phyloP scores from a whole-genome alignment of 139 green algal species.

The Picochlorum sp. region DNA sequence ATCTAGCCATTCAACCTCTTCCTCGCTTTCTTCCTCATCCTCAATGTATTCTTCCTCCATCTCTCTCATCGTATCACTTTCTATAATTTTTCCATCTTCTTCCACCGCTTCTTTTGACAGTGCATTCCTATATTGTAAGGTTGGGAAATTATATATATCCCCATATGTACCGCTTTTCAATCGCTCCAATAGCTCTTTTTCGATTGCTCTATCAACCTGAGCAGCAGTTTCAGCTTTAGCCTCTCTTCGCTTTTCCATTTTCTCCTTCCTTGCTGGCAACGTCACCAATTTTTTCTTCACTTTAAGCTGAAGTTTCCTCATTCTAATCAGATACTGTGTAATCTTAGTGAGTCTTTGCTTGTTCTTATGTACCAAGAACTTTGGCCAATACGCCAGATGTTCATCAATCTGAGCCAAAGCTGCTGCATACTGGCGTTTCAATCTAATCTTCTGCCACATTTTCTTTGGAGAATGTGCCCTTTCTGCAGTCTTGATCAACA shows the following conservation, averaged over 20 bases:
- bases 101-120: slow-evolving; percentile 53
- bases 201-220: slow-evolving; percentile 77
- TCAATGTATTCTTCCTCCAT: slow-evolving; percentile 38
- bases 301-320: slow-evolving; percentile 77
- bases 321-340: slow-evolving; percentile 97
- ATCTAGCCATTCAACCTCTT: slow-evolving; percentile 50
- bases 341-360: slow-evolving; percentile 99
- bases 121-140: slow-evolving; percentile 80
- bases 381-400: slow-evolving; percentile 85
- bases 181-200: slow-evolving; percentile 84
- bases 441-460: slow-evolving; percentile 88
- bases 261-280: slow-evolving; percentile 64
- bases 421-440: slow-evolving; percentile 76
- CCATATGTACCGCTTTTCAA: slow-evolving; percentile 92
- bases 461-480: slow-evolving; percentile 87
- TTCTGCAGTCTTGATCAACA: slow-evolving; percentile 97
- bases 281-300: slow-evolving; percentile 75
- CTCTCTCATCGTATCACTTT: slow-evolving; percentile 13
- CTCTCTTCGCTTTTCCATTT: slow-evolving; percentile 69
- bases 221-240: slow-evolving; percentile 86
- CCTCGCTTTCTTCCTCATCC: slow-evolving; percentile 26
- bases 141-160: slow-evolving; percentile 99
- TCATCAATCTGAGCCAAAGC: slow-evolving; percentile 70
- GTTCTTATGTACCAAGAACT: slow-evolving; percentile 99
- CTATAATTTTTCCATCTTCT: slow-evolving; percentile 42